Base-by-base conservation (phyloP, 345 rosid species). In the Mallotus nudiflorus region DNA sequence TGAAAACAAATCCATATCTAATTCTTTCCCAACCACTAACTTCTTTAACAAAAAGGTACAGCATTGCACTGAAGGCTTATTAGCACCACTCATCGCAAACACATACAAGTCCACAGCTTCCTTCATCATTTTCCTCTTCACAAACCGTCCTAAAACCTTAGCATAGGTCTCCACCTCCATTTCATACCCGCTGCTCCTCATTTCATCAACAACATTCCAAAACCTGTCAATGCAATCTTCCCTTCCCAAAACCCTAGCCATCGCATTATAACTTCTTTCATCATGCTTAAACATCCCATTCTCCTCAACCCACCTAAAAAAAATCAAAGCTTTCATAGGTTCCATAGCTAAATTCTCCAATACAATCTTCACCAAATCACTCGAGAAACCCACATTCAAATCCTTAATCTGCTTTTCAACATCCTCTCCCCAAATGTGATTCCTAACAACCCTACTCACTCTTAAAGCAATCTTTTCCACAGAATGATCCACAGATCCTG, bases 281-380 rank as follows among this genome's bases (percentile, higher is more conserved):
- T 88, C 86, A 58, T 84, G 95, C 79, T 83, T 85, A 73, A 72
- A 78, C 33, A 82, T 64, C 44, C 82, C 84, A 82, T 83, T 69
- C 79, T 91, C 97, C 82, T 88, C 84, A 24, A 83, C 62, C 98
- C 98, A 94, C 77, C 97, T 73, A 70, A 94, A 94, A 69, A 87
- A 87, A 68, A 89, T 75, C 77, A 91, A 77, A 1, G 92, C 91
- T 83, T 94, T 91, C 40, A 69, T 75, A 0, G 97, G 96, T 58
- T 88, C 96, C 6, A 79, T 77, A n/a, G 77, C 89, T 72, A 90
- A 90, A 78, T 74, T 80, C 44, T 85, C 96, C 82, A 91, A 54
- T 50, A 90, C 84, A 79, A 62, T 72, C 82, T 78, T 83, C 74
- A 94, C 91, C 70, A 87, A 77, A 69, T 75, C 85, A 70, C 81